Evolutionary conservation across 1,139 yeast genomes (phyloP).

Genomic region (Wickerhamomyces sp.): DNA sequence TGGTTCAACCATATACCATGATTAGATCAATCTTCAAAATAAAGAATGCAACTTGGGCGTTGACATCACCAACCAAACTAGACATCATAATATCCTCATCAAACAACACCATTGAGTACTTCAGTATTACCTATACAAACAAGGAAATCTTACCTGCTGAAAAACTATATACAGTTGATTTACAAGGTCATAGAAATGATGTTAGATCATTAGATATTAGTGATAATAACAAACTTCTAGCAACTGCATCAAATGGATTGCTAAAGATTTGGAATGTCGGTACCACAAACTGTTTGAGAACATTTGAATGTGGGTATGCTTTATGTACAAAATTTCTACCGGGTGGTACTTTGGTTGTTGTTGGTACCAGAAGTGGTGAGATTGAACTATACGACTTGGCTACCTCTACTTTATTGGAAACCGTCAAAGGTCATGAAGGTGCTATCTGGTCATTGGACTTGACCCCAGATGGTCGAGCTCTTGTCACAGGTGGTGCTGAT

Average conservation of each 20-base stretch:
- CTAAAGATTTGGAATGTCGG: slow-evolving; percentile 84
- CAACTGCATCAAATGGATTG: slow-evolving; percentile 87
- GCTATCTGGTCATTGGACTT: slow-evolving; percentile 92
- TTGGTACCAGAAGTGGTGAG: slow-evolving; percentile 89
- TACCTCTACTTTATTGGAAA: slow-evolving; percentile 64
- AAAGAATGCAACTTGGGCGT: slow-evolving; percentile 53
- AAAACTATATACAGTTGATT: slow-evolving; percentile 56
- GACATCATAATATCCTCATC: slow-evolving; percentile 61
- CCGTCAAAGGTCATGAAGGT: slow-evolving; percentile 77
- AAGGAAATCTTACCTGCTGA: slow-evolving; percentile 47
- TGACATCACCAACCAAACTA: slow-evolving; percentile 38
- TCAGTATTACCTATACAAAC: slow-evolving; percentile 43
- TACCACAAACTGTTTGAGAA: slow-evolving; percentile 72
- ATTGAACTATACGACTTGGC: slow-evolving; percentile 84
- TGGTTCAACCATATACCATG: slow-evolving; percentile 60
- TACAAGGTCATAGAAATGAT: slow-evolving; percentile 86
- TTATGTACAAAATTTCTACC: slow-evolving; percentile 80
- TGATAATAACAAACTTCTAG: slow-evolving; percentile 72
- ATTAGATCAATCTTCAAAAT: slow-evolving; percentile 54
- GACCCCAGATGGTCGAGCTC: slow-evolving; percentile 76
- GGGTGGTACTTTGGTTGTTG: slow-evolving; percentile 81
- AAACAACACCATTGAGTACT: slow-evolving; percentile 72
- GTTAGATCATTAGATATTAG: slow-evolving; percentile 80
- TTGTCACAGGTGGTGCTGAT: slow-evolving; percentile 94
- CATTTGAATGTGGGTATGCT: slow-evolving; percentile 87